Percentiles rank a stretch among this genome's conserved stretches.
Evolutionary conservation across 2,329 filamentous ascomycete genomes (phyloP).

Genomic region (Dothideomycetes sp.): DNA sequence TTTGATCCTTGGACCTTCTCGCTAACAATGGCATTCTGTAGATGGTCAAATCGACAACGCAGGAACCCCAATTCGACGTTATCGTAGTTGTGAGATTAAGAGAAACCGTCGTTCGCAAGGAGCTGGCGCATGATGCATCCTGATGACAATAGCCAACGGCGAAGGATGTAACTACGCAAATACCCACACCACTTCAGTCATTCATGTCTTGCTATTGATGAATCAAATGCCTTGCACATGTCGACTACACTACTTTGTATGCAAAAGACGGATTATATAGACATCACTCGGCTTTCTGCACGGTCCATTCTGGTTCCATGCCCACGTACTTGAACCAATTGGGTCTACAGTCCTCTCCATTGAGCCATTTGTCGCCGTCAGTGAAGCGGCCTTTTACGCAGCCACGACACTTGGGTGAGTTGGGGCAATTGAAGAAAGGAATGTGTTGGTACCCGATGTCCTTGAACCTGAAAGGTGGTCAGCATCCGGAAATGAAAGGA

Average conservation of each 20-base stretch:
- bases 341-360: conserved; percentile 85
- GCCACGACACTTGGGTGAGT: conserved; percentile 84
- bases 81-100: too few species aligned
- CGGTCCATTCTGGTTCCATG: conserved; percentile 48
- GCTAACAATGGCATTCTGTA: background rate
- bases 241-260: too few species aligned
- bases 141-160: too few species aligned
- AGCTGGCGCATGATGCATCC: too few species aligned
- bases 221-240: too few species aligned
- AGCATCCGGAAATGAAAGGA: conserved; percentile 13
- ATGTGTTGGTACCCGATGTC: conserved; percentile 98
- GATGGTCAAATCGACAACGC: conserved; percentile 11
- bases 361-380: conserved; percentile 75
- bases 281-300: conserved; percentile 1
- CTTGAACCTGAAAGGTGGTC: conserved; percentile 63
- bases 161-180: too few species aligned
- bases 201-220: too few species aligned
- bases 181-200: too few species aligned
- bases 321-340: conserved; percentile 97
- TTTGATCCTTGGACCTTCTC: background rate
- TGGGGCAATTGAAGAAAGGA: conserved; percentile 97
- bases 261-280: too few species aligned
- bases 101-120: too few species aligned
- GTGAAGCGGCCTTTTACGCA: conserved; percentile 83
- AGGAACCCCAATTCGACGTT: too few species aligned